Evolutionary conservation across 2,329 filamentous ascomycete species (phyloP), one percentile per base, ranked within the genome.

Genomic region (Thermoascus crustaceus): DNA sequence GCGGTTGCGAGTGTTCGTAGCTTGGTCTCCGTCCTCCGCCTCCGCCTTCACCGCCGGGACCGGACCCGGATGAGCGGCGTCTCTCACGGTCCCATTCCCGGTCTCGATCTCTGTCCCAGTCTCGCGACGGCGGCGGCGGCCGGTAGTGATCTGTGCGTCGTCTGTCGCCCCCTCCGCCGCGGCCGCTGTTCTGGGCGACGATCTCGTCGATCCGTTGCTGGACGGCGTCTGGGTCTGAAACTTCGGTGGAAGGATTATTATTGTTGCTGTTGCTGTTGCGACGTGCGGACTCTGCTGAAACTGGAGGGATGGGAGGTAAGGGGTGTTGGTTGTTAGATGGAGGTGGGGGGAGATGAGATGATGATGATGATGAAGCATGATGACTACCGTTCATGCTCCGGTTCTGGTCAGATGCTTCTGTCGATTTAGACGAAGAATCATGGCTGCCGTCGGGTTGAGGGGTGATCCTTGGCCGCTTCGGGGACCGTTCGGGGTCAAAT

Each of bases 391-490:
- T 25, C 24, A 16, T 18, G 22, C 11, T 22, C 10, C n/a, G 7
- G 22, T 24, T 14, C 30, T 37, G 10, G 11, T 5, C 11, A 7
- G 25, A n/a, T 29, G 10, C 21, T 17, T 34, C 19, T 5, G 21
- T 23, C 9, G 31, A 24, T 4, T 21, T 18, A 10, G 13, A n/a
- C 7, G n/a, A 23, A n/a, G 22, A 21, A 13, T 21, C 22, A 18
- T 21, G 31, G 14, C 9, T 24, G 19, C n/a, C 21, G 20, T 34
- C 16, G n/a, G 35, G 18, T 10, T 25, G 16, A 8, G n/a, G n/a
- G n/a, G n/a, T n/a, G n/a, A 52, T 49, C n/a, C 60, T 52, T 29
- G 53, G 57, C 14, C 60, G 58, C 40, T 64, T 64, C 3, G 58
- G 58, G 3, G 60, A 63, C 11, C 52, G 54, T 29, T 48, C 47